These are phyloP conservation scores for Hypoxylon trugodes DNA, from an alignment of 495 filamentous ascomycete genomes.

Conservation along the genomic window DNA sequence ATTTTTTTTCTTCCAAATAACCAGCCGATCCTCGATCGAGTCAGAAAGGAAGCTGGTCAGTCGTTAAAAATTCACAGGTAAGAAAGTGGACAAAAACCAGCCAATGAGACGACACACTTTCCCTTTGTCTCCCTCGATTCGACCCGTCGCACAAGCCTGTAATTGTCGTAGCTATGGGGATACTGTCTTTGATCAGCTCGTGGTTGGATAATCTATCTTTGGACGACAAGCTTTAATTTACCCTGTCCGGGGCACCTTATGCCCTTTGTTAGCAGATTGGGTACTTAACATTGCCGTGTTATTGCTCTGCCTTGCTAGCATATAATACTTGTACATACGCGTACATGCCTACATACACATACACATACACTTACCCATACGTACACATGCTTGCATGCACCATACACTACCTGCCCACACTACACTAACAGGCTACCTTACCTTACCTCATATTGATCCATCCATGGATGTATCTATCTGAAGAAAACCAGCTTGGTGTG, in stretches of 20 bases:
- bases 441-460: background rate
- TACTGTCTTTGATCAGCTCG: constrained; percentile 15
- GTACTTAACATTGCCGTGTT: constrained; percentile 20
- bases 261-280: constrained; percentile 24
- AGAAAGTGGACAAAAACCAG: constrained; percentile 24
- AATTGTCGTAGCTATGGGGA: background rate
- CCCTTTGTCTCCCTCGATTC: constrained; percentile 35
- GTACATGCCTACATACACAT: constrained; percentile 3
- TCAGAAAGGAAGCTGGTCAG: constrained; percentile 44
- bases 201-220: constrained; percentile 21
- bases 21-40: constrained; percentile 44
- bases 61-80: constrained; percentile 16
- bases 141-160: constrained; percentile 23
- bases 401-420: background rate
- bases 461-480: background rate
- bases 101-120: constrained; percentile 32
- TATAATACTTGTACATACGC: background rate
- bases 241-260: constrained; percentile 23
- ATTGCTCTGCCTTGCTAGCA: constrained; percentile 6
- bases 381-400: background rate
- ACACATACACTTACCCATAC: constrained; percentile 2
- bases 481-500: constrained; percentile 14
- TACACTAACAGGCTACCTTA: background rate
- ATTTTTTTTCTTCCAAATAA: constrained; percentile 33
- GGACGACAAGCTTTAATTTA: constrained; percentile 32